A percentile compares a stretch with the other conserved stretches of the same genome.
phyloP scores from a whole-genome alignment of 345 rosid genomes.

The Aquilaria yunnanensis region DNA sequence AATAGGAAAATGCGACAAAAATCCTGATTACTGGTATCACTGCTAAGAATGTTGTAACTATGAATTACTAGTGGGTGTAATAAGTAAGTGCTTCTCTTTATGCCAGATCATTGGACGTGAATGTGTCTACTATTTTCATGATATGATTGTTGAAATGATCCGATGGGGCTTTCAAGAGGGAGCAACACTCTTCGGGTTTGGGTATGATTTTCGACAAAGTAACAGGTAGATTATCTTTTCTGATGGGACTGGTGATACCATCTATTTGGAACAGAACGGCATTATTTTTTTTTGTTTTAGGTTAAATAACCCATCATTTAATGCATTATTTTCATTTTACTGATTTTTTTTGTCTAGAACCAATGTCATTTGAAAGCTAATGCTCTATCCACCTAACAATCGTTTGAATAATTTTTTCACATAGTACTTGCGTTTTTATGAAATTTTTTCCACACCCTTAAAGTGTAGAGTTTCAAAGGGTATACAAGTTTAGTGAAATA shows the following conservation, averaged over 20 bases:
- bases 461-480: no score
- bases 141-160: constrained; percentile 90
- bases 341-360: no score
- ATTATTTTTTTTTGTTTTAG: background rate
- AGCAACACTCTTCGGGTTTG: constrained; percentile 89
- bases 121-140: constrained; percentile 79
- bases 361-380: no score
- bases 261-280: background rate
- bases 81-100: background rate
- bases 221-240: constrained; percentile 46
- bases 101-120: constrained; percentile 82
- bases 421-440: no score
- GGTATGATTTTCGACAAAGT: constrained; percentile 97
- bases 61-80: constrained; percentile 7
- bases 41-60: background rate
- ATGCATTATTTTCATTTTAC: background rate
- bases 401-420: no score
- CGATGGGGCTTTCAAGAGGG: constrained; percentile 97
- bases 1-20: background rate
- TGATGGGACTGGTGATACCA: background rate
- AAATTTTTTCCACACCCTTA: no score
- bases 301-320: background rate
- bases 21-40: background rate
- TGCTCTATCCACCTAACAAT: no score
- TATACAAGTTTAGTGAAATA: no score